Percentiles rank a stretch among this genome's conserved stretches.
These are phyloP conservation scores for Aspergillus floridensis DNA, from an alignment of 2,329 filamentous ascomycete genomes.

Conservation along the genomic window DNA sequence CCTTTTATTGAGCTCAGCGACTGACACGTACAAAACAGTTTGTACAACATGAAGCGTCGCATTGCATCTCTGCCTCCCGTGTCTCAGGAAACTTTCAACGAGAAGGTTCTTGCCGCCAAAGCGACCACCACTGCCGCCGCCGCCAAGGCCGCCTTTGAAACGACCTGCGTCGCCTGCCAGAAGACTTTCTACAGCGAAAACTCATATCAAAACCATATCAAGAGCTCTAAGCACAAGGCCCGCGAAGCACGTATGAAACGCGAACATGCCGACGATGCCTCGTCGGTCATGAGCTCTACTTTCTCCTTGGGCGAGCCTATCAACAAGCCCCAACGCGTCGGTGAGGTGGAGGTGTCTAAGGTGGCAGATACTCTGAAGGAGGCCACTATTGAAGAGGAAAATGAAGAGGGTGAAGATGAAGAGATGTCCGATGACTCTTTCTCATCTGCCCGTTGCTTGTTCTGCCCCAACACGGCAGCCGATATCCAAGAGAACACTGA, in stretches of 20 bases:
- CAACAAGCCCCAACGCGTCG: constrained; percentile 52
- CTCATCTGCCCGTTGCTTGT: constrained; percentile 66
- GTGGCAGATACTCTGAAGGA: constrained; percentile 76
- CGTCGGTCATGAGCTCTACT: constrained; percentile 83
- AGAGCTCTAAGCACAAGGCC: constrained; percentile 83
- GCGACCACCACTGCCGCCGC: constrained; percentile 80
- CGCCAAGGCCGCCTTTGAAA: constrained; percentile 85
- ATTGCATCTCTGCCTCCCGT: constrained; percentile 88
- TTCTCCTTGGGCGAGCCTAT: constrained; percentile 86
- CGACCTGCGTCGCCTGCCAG: constrained; percentile 74
- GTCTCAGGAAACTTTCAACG: constrained; percentile 86
- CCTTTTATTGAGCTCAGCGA: neutral
- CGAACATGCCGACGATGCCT: constrained; percentile 62
- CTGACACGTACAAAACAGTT: constrained; percentile 49
- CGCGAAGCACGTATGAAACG: constrained; percentile 56
- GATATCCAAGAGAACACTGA: constrained; percentile 71
- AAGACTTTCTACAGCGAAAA: constrained; percentile 97
- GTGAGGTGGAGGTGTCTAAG: constrained; percentile 71
- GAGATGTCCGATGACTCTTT: constrained; percentile 45
- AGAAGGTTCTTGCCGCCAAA: constrained; percentile 91
- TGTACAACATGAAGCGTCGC: constrained; percentile 94
- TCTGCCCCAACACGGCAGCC: constrained; percentile 85
- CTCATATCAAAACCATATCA: constrained; percentile 87
- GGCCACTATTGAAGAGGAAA: constrained; percentile 54
- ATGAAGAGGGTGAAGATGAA: constrained; percentile 49